These are phyloP conservation scores for Crotalaria pallida DNA, from an alignment of 306 rosid species.

Conservation along the genomic window DNA sequence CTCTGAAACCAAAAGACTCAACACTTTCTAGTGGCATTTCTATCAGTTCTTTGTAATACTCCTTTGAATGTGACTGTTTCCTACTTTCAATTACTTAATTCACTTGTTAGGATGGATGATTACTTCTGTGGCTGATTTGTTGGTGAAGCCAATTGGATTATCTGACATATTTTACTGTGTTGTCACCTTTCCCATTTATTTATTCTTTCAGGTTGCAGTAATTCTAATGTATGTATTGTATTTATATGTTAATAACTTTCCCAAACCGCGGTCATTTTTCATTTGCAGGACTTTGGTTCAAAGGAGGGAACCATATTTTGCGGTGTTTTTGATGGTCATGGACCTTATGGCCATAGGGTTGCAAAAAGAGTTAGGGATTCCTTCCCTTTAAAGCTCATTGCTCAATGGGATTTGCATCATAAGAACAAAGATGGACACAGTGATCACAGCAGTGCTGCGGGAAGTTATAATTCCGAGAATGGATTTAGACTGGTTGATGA, in stretches of 20 bases:
- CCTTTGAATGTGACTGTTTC: background rate
- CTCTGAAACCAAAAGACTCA: background rate
- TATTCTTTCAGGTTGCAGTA: background rate
- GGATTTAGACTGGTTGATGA: slow-evolving; percentile 30
- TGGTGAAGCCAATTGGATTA: background rate
- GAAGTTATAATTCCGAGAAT: slow-evolving; percentile 27
- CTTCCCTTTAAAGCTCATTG: slow-evolving; percentile 70
- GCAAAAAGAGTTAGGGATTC: slow-evolving; percentile 84
- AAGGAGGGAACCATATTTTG: slow-evolving; percentile 63
- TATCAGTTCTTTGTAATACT: background rate
- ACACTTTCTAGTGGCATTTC: background rate
- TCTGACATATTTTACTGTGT: background rate
- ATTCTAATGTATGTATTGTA: too few species aligned
- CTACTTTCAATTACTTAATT: background rate
- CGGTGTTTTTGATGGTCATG: slow-evolving; percentile 98
- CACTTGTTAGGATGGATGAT: background rate
- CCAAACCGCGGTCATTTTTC: background rate
- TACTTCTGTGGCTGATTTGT: background rate
- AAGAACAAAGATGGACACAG: slow-evolving; percentile 26
- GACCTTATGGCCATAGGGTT: slow-evolving; percentile 85
- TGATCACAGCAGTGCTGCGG: slow-evolving; percentile 25
- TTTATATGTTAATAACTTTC: background rate
- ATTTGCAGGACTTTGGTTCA: slow-evolving; percentile 64
- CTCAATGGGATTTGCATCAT: slow-evolving; percentile 57
- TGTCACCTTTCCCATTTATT: background rate